Conservation (phyloP, 495 filamentous ascomycete genomes). For the Neohortaea acidophila region DNA sequence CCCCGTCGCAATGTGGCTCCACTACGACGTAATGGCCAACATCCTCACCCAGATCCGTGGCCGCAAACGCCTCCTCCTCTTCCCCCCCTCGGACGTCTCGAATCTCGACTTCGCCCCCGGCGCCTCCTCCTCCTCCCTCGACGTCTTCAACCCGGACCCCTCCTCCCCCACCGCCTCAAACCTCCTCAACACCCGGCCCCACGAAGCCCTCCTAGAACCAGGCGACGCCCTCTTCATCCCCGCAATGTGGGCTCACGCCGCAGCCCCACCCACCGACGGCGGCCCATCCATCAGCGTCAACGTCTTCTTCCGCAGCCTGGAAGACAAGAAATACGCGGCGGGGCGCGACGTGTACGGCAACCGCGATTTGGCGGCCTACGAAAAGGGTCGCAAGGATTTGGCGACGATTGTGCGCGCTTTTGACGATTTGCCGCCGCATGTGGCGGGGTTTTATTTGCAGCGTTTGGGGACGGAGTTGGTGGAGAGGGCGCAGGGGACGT, state of each 20-base stretch:
- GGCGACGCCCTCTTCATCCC: conserved; percentile 73
- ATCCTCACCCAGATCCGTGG: conserved; percentile 68
- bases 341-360: conserved; percentile 82
- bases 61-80: conserved; percentile 56
- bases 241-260: conserved; percentile 72
- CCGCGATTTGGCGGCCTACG: conserved; percentile 68
- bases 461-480: conserved; percentile 57
- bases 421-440: conserved; percentile 46
- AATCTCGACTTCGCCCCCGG: conserved; percentile 57
- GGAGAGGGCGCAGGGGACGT: conserved; percentile 18
- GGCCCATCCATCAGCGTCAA: conserved; percentile 68
- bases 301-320: conserved; percentile 64
- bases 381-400: conserved; percentile 60
- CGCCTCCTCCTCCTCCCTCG: conserved; percentile 59
- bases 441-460: conserved; percentile 58
- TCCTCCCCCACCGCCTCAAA: conserved; percentile 25
- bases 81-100: conserved; percentile 59
- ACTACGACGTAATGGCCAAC: conserved; percentile 90
- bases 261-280: conserved; percentile 40
- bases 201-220: conserved; percentile 46
- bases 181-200: conserved; percentile 44
- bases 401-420: conserved; percentile 53
- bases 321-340: conserved; percentile 46
- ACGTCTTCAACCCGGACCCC: conserved; percentile 41
- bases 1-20: conserved; percentile 76